Base-by-base conservation (phyloP, 176 grass and related monocot species). In the Carex cristatella region DNA sequence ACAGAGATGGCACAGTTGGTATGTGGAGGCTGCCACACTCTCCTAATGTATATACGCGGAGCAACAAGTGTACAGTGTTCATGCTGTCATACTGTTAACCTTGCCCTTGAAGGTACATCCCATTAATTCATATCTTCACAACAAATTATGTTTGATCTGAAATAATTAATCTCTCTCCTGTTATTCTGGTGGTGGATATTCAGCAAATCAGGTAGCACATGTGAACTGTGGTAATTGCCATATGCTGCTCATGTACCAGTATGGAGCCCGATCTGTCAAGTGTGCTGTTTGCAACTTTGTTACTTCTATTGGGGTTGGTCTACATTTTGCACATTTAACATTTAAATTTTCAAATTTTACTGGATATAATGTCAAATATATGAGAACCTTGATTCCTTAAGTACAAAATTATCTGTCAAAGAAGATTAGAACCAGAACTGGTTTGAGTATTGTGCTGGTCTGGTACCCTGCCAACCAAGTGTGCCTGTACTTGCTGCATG, bases 161-260 rank as follows among this genome's bases (percentile, higher is more conserved):
- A 44, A 73, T 60, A 38, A 53, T 32, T 81, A 81, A 71, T 40
- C 48, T 81, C 18, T 81, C 35, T 82, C 8, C 4, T 80, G 48
- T 81, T 86, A 31, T 56, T 64, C 2, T 42, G 69, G 33, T 84
- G 33, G 8, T 90, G 82, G 33, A 81, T 81, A 59, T 51, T 37
- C 93, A 96, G 97, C 91, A 42, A 99, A 99, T 84, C 97, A 96
- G 75, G 93, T 99, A 46, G 97, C 97, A 7, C 93, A 96, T 89
- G 91, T 95, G 58, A 92, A 85, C 73, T 96, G 93, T 48, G 97
- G 93, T 57, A 99, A 92, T 61, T 99, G 96, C 14, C 93, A 82
- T n/a, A 95, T 99, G 93, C 84, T 99, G 81, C 90, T 99, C n/a
- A 99, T 95, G 96, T 99, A 95, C 84, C 96, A 99, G 88, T 95